These are phyloP conservation scores for Pseudogymnoascus sp. DNA, from an alignment of 2,329 filamentous ascomycete genomes.

Conservation along the genomic window DNA sequence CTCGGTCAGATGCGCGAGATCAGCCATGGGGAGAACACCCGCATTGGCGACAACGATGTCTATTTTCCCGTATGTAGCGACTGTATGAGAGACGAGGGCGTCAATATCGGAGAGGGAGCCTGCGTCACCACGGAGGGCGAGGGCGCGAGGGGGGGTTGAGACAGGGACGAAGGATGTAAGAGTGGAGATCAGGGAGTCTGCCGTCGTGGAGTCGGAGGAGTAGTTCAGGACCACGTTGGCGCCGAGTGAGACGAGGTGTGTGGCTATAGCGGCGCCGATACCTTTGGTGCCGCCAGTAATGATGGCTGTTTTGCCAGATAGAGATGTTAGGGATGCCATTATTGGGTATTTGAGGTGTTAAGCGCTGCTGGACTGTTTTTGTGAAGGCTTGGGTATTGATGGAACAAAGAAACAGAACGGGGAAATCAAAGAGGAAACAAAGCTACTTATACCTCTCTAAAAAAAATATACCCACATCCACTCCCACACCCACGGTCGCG, in stretches of 20 bases:
- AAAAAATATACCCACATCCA: no score
- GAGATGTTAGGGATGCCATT: constrained; percentile 12
- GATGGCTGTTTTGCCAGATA: constrained; percentile 38
- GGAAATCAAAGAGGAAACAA: neutral
- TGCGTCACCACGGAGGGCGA: constrained; percentile 50
- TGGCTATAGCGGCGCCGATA: constrained; percentile 51
- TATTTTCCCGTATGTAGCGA: constrained; percentile 45
- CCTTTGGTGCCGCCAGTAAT: constrained; percentile 51
- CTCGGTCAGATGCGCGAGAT: constrained; percentile 42
- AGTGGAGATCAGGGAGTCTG: constrained; percentile 41
- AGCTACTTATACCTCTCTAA: neutral
- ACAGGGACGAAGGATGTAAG: constrained; percentile 35
- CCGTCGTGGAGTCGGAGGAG: constrained; percentile 36
- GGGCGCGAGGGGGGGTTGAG: constrained; percentile 28
- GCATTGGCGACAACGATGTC: constrained; percentile 54
- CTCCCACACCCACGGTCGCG: no score
- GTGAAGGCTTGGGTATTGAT: neutral
- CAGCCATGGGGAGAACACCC: constrained; percentile 42
- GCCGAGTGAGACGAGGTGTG: constrained; percentile 48
- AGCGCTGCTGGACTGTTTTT: neutral
- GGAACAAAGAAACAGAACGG: neutral
- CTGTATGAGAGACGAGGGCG: constrained; percentile 40
- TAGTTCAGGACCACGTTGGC: constrained; percentile 55
- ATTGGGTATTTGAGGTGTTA: neutral
- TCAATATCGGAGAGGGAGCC: constrained; percentile 39